These are phyloP conservation scores for Apiospora aurea DNA, from an alignment of 2,329 filamentous ascomycete species.

Conservation along the genomic window DNA sequence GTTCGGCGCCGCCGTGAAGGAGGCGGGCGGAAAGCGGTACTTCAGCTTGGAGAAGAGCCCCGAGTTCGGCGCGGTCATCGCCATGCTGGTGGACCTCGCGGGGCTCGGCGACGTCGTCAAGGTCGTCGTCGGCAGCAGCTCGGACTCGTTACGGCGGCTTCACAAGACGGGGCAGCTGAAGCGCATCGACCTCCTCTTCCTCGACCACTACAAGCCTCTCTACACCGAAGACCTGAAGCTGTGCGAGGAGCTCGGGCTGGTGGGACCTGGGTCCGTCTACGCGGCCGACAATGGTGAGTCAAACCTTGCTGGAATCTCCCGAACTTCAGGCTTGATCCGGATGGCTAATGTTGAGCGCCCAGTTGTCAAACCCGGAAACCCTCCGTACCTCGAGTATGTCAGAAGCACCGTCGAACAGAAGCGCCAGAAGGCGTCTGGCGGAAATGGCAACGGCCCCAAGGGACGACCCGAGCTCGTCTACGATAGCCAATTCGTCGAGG, in stretches of 20 bases:
- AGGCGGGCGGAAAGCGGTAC: conserved; percentile 70
- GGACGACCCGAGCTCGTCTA: conserved; percentile 73
- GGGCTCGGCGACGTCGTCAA: conserved; percentile 74
- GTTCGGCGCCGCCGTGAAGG: conserved; percentile 71
- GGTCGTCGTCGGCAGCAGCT: conserved; percentile 73
- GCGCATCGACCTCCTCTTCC: conserved; percentile 75
- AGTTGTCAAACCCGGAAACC: conserved; percentile 75
- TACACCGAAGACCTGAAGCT: conserved; percentile 80
- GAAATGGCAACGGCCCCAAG: conserved; percentile 35
- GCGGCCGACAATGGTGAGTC: conserved; percentile 68
- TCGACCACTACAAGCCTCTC: conserved; percentile 82
- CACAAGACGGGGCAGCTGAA: conserved; percentile 59
- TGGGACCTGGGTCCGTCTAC: conserved; percentile 67
- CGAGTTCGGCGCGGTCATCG: conserved; percentile 75
- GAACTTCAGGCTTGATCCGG: background rate
- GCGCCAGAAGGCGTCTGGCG: conserved; percentile 48
- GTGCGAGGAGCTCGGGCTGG: conserved; percentile 73
- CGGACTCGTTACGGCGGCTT: conserved; percentile 69
- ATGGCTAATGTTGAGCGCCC: background rate
- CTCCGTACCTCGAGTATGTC: conserved; percentile 75
- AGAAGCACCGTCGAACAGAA: conserved; percentile 70
- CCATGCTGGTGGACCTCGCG: conserved; percentile 74
- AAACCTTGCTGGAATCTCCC: background rate
- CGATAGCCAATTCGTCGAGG: conserved; percentile 67
- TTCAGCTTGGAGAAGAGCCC: conserved; percentile 77